These are phyloP conservation scores for Russula sp. DNA, from an alignment of 768 basidiomycete genomes.

Conservation along the genomic window DNA sequence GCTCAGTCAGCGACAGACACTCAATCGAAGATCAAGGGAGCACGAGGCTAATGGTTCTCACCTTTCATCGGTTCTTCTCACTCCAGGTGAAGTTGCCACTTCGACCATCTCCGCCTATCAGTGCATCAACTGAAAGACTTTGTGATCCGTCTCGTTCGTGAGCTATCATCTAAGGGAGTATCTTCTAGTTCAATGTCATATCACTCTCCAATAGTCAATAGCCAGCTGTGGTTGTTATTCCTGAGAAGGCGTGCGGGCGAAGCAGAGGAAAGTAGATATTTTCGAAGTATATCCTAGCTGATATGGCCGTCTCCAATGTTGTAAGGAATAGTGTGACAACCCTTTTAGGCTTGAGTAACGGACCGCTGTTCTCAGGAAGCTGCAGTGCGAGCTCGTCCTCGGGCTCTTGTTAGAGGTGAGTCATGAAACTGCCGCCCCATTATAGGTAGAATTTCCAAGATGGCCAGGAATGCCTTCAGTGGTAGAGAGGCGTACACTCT, in stretches of 20 bases:
- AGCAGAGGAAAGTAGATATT: constrained; percentile 82
- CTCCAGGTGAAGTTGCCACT: constrained; percentile 91
- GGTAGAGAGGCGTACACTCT: constrained; percentile 45
- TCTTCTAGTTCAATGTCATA: constrained; percentile 93
- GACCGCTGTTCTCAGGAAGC: constrained; percentile 23
- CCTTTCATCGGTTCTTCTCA: constrained; percentile 87
- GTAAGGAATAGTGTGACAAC: constrained; percentile 78
- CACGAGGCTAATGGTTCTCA: constrained; percentile 35
- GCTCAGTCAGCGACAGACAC: constrained; percentile 24
- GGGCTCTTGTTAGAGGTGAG: constrained; percentile 63
- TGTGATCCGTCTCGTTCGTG: constrained; percentile 69
- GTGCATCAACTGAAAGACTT: constrained; percentile 73
- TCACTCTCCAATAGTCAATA: constrained; percentile 90
- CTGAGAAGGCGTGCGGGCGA: constrained; percentile 74
- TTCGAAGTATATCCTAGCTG: constrained; percentile 91
- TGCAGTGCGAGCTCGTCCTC: constrained; percentile 39
- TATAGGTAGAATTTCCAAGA: constrained; percentile 53
- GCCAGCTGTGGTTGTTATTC: constrained; percentile 78
- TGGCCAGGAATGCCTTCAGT: constrained; percentile 47
- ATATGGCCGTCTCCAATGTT: constrained; percentile 90
- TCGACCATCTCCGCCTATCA: constrained; percentile 79
- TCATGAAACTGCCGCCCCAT: constrained; percentile 51
- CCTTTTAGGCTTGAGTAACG: constrained; percentile 38
- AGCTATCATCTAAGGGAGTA: constrained; percentile 56
- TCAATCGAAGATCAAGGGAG: constrained; percentile 16